Base-by-base conservation (phyloP, 352 stramenopile genomes). In the Pythium vanterpoolii region DNA sequence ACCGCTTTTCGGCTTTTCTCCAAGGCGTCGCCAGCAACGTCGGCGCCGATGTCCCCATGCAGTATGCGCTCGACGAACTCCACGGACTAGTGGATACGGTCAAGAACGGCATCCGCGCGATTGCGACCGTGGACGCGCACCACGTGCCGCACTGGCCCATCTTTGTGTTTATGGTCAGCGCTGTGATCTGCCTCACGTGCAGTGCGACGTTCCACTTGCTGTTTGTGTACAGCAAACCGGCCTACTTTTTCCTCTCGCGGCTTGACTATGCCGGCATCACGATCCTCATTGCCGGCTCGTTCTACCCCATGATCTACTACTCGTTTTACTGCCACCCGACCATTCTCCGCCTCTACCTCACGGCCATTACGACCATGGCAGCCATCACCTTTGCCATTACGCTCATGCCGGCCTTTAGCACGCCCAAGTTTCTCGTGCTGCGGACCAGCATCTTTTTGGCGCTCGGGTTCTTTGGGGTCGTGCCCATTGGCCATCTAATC, bases 281-380 rank as follows among this genome's bases (percentile, higher is more conserved):
- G 54, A 83, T 93, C 67, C 77, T 95, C 51, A 93, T 95, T 48
- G 83, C 82, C 16, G 86, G 83, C 19, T 92, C 83, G 10, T 94
- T 91, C 72, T 91, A 91, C 57, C 86, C 86, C 11, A 73, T 93
- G 60, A 89, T 94, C 63, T 95, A 93, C 79, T 93, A 94, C 74
- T 88, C 82, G 69, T 94, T 95, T 66, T 93, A 93, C 73, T 95
- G 86, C 71, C 69, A 89, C 49, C 79, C 77, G 62, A 83, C 71
- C 66, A 56, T 85, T 26, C 71, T 76, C 23, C 80, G 62, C n/a
- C 55, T 76, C 19, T 93, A 93, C 56, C 71, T 93, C 28, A 73
- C 69, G 50, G 72, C 74, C 33, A 89, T 92, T 60, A 85, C 78
- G 28, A 68, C 72, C 24, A 76, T 93, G 73, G 80, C 81, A 18